These are phyloP conservation scores for Blastocystis sp. DNA, from an alignment of 352 stramenopile genomes.

Conservation along the genomic window DNA sequence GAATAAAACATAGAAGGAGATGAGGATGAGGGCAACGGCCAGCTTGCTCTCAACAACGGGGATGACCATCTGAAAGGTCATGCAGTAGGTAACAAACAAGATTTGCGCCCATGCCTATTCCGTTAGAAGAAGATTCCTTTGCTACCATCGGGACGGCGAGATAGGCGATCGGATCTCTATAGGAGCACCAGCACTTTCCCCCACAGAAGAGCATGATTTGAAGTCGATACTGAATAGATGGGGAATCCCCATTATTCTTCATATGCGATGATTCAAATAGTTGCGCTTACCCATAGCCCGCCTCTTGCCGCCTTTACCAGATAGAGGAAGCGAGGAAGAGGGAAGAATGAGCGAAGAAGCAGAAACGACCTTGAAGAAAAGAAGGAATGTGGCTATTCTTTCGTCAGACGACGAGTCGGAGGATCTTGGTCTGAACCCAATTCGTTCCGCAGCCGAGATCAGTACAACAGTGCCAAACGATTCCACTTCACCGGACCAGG, in stretches of 20 bases:
- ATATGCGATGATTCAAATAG: too few species aligned
- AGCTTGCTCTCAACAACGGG: conserved; percentile 8
- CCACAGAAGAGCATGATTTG: conserved; percentile 28
- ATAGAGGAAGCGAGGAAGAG: too few species aligned
- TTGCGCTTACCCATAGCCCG: too few species aligned
- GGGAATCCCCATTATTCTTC: too few species aligned
- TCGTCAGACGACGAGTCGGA: neutral
- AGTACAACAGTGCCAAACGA: too few species aligned
- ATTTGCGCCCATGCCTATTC: conserved; percentile 48
- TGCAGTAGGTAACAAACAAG: conserved; percentile 53
- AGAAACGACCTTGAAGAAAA: neutral
- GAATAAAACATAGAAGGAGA: conserved; percentile 24
- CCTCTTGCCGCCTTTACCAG: too few species aligned
- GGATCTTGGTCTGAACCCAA: too few species aligned
- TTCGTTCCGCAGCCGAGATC: too few species aligned
- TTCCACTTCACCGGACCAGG: too few species aligned
- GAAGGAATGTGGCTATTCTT: neutral
- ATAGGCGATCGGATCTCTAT: conserved; percentile 55
- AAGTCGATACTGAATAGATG: too few species aligned
- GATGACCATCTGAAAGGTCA: conserved; percentile 59
- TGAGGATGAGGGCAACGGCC: conserved; percentile 9
- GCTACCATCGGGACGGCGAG: conserved; percentile 34
- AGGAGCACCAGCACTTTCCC: conserved; percentile 66
- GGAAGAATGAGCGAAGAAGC: neutral
- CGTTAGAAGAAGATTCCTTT: neutral